phyloP scores from a whole-genome alignment of 768 basidiomycete species.

The Megacollybia marginata region DNA sequence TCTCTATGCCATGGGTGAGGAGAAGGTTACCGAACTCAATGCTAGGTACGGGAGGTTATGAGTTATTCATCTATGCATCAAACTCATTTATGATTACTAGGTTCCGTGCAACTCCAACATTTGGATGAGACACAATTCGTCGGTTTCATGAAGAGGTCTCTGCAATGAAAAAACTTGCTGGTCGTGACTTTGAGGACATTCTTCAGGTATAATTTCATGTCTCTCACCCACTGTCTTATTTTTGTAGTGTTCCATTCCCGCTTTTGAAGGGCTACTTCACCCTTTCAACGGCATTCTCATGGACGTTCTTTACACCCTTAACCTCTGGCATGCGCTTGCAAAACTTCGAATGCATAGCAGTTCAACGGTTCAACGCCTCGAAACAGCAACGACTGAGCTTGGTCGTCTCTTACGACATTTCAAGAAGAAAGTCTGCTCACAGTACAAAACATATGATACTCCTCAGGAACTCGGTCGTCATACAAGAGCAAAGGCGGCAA shows the following conservation, averaged over 20 bases:
- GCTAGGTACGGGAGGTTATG: neutral
- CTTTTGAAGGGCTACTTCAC: slow-evolving; percentile 23
- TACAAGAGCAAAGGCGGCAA: too few relatives aligned
- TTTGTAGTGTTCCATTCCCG: slow-evolving; percentile 23
- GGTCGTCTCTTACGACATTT: too few relatives aligned
- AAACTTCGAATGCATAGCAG: neutral
- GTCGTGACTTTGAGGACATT: slow-evolving; percentile 25
- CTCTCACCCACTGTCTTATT: neutral
- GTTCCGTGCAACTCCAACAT: slow-evolving; percentile 11
- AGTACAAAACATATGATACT: too few relatives aligned
- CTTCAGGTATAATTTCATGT: slow-evolving; percentile 10
- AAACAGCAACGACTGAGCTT: neutral
- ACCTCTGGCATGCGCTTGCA: slow-evolving; percentile 6
- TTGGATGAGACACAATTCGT: slow-evolving; percentile 15
- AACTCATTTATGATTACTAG: neutral
- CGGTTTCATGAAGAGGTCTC: slow-evolving; percentile 20
- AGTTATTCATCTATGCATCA: neutral
- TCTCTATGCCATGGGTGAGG: slow-evolving; percentile 10
- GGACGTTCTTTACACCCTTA: slow-evolving; percentile 8
- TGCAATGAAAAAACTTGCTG: slow-evolving; percentile 22
- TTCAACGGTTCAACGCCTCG: neutral
- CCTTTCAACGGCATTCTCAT: slow-evolving; percentile 2
- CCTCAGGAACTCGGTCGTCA: too few relatives aligned
- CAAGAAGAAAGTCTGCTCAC: too few relatives aligned
- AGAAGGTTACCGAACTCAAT: slow-evolving; percentile 8